Conservation (phyloP, 2,329 filamentous ascomycete species). For the Pseudopyrenochaeta lycopersici region DNA sequence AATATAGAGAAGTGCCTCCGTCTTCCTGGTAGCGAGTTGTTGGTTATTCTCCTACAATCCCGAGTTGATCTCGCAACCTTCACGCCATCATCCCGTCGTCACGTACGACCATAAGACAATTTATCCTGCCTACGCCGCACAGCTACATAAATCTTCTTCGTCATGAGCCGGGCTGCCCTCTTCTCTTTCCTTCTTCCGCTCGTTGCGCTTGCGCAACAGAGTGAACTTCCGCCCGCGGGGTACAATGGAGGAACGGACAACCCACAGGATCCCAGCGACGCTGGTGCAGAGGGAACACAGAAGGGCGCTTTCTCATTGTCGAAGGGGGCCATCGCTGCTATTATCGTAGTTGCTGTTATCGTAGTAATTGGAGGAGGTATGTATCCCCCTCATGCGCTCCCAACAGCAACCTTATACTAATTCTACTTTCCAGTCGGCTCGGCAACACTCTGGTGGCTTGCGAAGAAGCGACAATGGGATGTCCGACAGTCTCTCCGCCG, state of each 20-base stretch:
- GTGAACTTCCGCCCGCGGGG: conserved; percentile 34
- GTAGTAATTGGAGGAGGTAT: conserved; percentile 71
- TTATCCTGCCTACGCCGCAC: conserved; percentile 23
- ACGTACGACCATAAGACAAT: conserved; percentile 34
- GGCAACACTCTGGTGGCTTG: conserved; percentile 76
- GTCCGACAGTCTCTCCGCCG: conserved; percentile 75
- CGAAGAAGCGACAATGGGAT: conserved; percentile 87
- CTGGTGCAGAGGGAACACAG: conserved; percentile 72
- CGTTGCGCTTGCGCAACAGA: conserved; percentile 37
- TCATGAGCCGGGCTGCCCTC: conserved; percentile 38
- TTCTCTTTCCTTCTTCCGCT: conserved; percentile 38
- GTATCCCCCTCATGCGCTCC: conserved; percentile 34
- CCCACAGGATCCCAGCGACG: conserved; percentile 48
- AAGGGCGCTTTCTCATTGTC: conserved; percentile 70
- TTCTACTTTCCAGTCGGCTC: conserved; percentile 62
- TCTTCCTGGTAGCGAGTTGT: conserved; percentile 36
- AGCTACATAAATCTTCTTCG: conserved; percentile 17
- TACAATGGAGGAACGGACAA: conserved; percentile 51
- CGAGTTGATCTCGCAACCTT: conserved; percentile 40
- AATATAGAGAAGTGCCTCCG: conserved; percentile 46
- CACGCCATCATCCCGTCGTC: conserved; percentile 39
- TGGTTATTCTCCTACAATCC: conserved; percentile 23
- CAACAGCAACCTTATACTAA: conserved; percentile 14
- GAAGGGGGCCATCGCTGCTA: conserved; percentile 74
- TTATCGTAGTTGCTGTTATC: conserved; percentile 76